Percentiles rank a stretch among this genome's conserved stretches.
These are phyloP conservation scores for Neoascochyta sp. DNA, from an alignment of 2,329 filamentous ascomycete genomes.

Conservation along the genomic window DNA sequence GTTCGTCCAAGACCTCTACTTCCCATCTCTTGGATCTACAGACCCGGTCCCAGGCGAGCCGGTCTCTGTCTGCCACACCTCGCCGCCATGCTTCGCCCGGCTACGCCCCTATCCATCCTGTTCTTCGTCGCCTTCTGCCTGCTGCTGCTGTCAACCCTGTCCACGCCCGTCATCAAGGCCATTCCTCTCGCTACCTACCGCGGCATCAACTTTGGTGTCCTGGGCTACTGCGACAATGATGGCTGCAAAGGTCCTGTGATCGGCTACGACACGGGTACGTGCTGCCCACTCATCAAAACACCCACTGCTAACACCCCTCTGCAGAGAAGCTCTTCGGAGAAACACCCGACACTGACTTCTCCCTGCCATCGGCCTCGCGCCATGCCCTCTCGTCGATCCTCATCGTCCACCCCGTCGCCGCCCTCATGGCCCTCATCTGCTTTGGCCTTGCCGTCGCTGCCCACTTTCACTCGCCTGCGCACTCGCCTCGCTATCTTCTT, in stretches of 20 bases:
- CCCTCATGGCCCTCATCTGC: conserved; percentile 79
- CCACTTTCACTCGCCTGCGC: conserved; percentile 82
- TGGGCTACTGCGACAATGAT: conserved; percentile 72
- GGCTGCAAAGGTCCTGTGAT: conserved; percentile 71
- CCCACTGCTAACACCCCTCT: conserved; percentile 9
- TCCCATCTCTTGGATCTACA: conserved; percentile 18
- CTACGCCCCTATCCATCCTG: conserved; percentile 83
- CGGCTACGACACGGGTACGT: conserved; percentile 80
- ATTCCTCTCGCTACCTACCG: conserved; percentile 79
- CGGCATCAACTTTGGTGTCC: conserved; percentile 81
- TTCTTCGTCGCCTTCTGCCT: conserved; percentile 82
- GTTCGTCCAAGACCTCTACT: too few species aligned
- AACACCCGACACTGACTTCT: conserved; percentile 52
- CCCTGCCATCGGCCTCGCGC: conserved; percentile 61
- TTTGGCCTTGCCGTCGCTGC: conserved; percentile 73
- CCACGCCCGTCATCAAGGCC: conserved; percentile 78
- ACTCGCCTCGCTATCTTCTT: conserved; percentile 85
- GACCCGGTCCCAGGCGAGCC: conserved; percentile 32
- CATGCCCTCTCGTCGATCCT: conserved; percentile 79
- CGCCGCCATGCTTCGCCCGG: conserved; percentile 79
- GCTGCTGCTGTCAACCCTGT: conserved; percentile 82
- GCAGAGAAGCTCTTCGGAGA: conserved; percentile 49
- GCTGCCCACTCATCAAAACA: conserved; percentile 1
- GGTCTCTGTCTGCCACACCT: too few species aligned
- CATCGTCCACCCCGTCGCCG: conserved; percentile 88